Percentiles rank a stretch among this genome's conserved stretches.
These are phyloP conservation scores for Helianthus tuberosus DNA, from an alignment of 129 eudicot species.

Conservation along the genomic window DNA sequence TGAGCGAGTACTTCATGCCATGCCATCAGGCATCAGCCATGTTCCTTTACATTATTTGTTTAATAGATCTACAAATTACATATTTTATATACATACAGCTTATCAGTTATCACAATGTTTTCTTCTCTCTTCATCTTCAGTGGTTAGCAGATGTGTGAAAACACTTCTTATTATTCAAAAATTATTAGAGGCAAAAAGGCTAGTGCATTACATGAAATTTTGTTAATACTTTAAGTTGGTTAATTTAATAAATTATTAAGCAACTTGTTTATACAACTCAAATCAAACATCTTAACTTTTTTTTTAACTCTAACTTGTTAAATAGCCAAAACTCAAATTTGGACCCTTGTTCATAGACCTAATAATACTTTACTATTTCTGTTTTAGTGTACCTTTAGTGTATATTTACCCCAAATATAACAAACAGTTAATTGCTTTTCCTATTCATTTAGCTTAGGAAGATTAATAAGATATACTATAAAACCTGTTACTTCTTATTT, in stretches of 20 bases:
- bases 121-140: not conserved
- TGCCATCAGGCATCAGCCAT: slow-evolving; percentile 12
- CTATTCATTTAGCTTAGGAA: not conserved
- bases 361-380: not conserved
- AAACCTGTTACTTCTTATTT: not conserved
- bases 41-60: slow-evolving; percentile 13
- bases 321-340: not conserved
- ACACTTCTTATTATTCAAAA: not conserved
- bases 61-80: not conserved
- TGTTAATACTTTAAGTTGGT: not conserved
- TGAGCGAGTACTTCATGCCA: not conserved
- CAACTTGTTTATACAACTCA: not conserved
- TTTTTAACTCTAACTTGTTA: too few species aligned
- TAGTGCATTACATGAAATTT: not conserved
- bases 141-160: slow-evolving; percentile 10
- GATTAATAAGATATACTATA: not conserved
- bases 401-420: not conserved
- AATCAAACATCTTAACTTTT: too few species aligned
- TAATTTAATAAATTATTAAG: not conserved
- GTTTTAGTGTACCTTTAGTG: not conserved
- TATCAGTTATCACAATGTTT: not conserved
- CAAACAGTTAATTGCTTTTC: slow-evolving; percentile 14
- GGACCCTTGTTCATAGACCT: slow-evolving; percentile 6
- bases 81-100: not conserved
- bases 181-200: not conserved